phyloP scores from a whole-genome alignment of 768 basidiomycete species.

The Rhodotorula paludigena region DNA sequence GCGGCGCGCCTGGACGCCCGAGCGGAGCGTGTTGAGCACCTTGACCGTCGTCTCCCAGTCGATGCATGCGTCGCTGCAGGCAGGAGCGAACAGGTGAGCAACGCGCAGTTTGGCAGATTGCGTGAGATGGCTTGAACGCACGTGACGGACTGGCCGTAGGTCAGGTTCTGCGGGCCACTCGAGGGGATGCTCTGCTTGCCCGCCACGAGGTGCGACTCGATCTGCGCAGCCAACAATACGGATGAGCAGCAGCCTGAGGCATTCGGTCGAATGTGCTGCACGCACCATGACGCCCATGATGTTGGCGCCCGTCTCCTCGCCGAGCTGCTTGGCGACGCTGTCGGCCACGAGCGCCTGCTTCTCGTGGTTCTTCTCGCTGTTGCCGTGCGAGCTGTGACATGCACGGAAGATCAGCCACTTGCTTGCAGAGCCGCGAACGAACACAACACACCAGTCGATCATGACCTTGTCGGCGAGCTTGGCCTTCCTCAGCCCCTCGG shows the following conservation, averaged over 20 bases:
- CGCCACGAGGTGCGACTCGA: slow-evolving; percentile 33
- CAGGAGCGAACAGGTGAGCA: slow-evolving; percentile 39
- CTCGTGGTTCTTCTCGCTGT: slow-evolving; percentile 83
- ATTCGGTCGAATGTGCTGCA: neutral
- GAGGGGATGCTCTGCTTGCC: slow-evolving; percentile 79
- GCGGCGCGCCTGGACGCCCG: slow-evolving; percentile 72
- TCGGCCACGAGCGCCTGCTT: slow-evolving; percentile 84
- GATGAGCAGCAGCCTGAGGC: neutral
- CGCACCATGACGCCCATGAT: slow-evolving; percentile 97
- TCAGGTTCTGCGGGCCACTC: slow-evolving; percentile 64
- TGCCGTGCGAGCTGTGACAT: slow-evolving; percentile 89
- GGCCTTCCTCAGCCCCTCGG: slow-evolving; percentile 70
- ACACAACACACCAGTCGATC: slow-evolving; percentile 53
- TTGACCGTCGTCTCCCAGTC: slow-evolving; percentile 84
- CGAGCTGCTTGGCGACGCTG: slow-evolving; percentile 61
- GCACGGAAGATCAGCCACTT: no score
- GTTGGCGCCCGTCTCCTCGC: slow-evolving; percentile 54
- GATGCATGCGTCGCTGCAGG: slow-evolving; percentile 58
- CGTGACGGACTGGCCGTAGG: slow-evolving; percentile 80
- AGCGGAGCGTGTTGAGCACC: slow-evolving; percentile 74
- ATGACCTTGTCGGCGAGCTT: slow-evolving; percentile 75
- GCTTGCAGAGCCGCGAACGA: neutral
- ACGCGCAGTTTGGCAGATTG: neutral
- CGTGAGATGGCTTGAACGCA: slow-evolving; percentile 51
- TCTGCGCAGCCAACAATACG: slow-evolving; percentile 4